phyloP scores from a whole-genome alignment of 106 monocot species.

The Acanthochlamys bracteata region DNA sequence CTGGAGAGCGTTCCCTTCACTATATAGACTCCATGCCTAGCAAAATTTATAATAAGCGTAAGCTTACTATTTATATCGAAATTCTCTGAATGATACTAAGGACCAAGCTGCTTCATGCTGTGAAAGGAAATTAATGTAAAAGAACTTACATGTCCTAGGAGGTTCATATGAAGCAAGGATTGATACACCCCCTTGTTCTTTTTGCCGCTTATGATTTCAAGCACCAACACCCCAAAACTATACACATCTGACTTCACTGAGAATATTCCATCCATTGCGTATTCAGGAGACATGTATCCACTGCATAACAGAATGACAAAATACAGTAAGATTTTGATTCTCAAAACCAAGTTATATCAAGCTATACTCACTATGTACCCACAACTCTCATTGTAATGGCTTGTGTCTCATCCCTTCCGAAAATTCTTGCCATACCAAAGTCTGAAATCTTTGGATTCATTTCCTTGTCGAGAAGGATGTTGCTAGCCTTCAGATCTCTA shows the following conservation, averaged over 20 bases:
- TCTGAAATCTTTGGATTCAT: slow-evolving; percentile 48
- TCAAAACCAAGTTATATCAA: background rate
- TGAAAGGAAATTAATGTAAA: too few species aligned
- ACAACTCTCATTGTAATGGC: slow-evolving; percentile 21
- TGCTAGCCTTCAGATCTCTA: slow-evolving; percentile 38
- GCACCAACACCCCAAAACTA: slow-evolving; percentile 30
- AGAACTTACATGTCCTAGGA: slow-evolving; percentile 21
- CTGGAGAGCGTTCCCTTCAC: slow-evolving; percentile 11
- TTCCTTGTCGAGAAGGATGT: slow-evolving; percentile 27
- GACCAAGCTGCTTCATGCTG: too few species aligned
- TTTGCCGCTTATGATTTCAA: slow-evolving; percentile 33
- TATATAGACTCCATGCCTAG: slow-evolving; percentile 34
- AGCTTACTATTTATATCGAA: background rate
- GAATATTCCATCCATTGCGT: slow-evolving; percentile 33
- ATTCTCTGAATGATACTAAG: too few species aligned
- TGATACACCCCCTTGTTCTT: slow-evolving; percentile 19
- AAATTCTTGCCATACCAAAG: slow-evolving; percentile 42
- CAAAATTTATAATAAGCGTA: background rate
- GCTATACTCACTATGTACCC: slow-evolving; percentile 37
- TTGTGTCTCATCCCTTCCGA: slow-evolving; percentile 14
- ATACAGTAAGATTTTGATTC: background rate
- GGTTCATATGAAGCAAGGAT: slow-evolving; percentile 6
- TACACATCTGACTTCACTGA: slow-evolving; percentile 39
- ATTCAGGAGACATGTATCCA: slow-evolving; percentile 45
- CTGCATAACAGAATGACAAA: slow-evolving; percentile 10